Conservation (phyloP, 768 basidiomycete genomes). For the Xerocomellus intermedius region DNA sequence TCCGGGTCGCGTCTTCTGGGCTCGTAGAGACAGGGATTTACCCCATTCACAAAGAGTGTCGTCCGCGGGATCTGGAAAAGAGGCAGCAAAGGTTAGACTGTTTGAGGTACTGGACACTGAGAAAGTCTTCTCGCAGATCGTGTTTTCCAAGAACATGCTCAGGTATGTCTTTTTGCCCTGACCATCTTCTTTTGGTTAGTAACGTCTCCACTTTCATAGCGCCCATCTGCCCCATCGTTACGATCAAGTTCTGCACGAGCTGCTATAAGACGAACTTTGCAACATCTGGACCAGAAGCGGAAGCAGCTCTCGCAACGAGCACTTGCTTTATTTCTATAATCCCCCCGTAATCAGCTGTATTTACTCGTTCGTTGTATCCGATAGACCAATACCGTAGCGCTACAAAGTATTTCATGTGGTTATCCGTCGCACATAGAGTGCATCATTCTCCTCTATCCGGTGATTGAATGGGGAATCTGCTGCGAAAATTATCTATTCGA, state of each 20-base stretch:
- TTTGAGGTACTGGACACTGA: slow-evolving; percentile 79
- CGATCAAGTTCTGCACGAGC: slow-evolving; percentile 69
- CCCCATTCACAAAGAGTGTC: slow-evolving; percentile 44
- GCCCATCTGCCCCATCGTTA: slow-evolving; percentile 82
- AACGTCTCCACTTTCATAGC: slow-evolving; percentile 32
- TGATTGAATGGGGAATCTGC: background rate
- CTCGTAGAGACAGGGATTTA: slow-evolving; percentile 68
- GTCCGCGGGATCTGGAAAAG: slow-evolving; percentile 16
- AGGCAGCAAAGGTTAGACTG: slow-evolving; percentile 57
- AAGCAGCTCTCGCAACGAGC: background rate
- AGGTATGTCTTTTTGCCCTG: slow-evolving; percentile 43
- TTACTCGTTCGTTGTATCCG: slow-evolving; percentile 12
- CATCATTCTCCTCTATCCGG: background rate
- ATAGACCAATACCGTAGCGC: slow-evolving; percentile 8
- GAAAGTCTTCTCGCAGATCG: slow-evolving; percentile 74
- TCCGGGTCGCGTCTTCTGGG: slow-evolving; percentile 79
- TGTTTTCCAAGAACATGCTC: slow-evolving; percentile 82
- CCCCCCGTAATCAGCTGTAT: slow-evolving; percentile 12
- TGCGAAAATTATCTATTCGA: background rate
- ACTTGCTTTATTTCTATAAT: slow-evolving; percentile 2
- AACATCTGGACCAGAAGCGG: background rate
- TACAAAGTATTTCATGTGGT: background rate
- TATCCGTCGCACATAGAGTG: background rate
- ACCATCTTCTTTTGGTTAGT: background rate
- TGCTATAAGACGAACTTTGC: slow-evolving; percentile 40